Evolutionary conservation across 345 rosid species (phyloP), one percentile per base, ranked within the genome.

Genomic region (Hibiscus syriacus): DNA sequence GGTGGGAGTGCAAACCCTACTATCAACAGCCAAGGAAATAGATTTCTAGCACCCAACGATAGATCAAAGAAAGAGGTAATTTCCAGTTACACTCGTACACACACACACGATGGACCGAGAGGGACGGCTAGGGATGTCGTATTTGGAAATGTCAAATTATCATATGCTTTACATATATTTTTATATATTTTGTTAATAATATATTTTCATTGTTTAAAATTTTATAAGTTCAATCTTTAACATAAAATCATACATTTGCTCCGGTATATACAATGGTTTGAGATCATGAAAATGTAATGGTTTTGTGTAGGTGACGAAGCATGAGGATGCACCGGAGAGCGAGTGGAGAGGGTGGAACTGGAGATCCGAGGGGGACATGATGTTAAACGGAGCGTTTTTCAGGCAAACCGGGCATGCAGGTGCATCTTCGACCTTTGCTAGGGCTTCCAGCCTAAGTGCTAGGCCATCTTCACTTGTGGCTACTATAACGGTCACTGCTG

Each of bases 1-100:
- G 96, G 96, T 6, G 96, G 92, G n/a, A 89, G 96, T 73, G 92
- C 89, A 46, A 60, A 72, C 34, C 96, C 96, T 8, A 89, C 92
- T 0, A 89, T 89, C 71, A 76, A 81, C 77, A 89, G 96, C 63
- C 92, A 89, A 80, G 96, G 96, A 22, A 89, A 89, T 23, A 79
- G 92, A 70, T 89, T 89, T 76, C 83, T 84, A 2, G 96, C 96
- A 39, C 96, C 96, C 0, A 66, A 84, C 65, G 76, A 69, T 3
- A 67, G 74, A 49, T 78, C 63, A 34, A 81, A 54, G n/a, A 89
- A 89, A 74, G 86, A 87, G 89, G 96, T 86, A 59, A n/a, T 19
- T 55, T 25, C 29, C n/a, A n/a, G n/a, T n/a, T n/a, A n/a, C n/a
- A n/a, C n/a, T n/a, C n/a, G n/a, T n/a, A n/a, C n/a, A n/a, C n/a